A percentile compares a stretch with the other conserved stretches of the same genome.
Conservation (phyloP, 1,284 basidiomycete species). For the Omphalotus olearius region DNA sequence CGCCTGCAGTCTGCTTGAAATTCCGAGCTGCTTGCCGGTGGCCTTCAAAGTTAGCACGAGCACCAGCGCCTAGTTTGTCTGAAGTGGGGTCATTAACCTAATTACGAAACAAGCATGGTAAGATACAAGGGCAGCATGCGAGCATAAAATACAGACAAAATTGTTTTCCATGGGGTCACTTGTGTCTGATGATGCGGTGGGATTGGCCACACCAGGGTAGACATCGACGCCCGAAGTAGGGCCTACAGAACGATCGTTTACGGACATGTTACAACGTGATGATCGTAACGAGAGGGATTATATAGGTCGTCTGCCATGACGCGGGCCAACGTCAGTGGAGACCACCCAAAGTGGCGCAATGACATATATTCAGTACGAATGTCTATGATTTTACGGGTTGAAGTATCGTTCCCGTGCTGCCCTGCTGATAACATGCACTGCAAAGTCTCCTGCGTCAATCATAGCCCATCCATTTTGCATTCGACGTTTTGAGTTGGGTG, state of each 20-base stretch:
- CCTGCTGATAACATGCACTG: slow-evolving; percentile 66
- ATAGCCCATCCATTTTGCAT: slow-evolving; percentile 74
- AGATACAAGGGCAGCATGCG: not conserved
- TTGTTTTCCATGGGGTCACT: slow-evolving; percentile 35
- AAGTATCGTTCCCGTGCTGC: slow-evolving; percentile 65
- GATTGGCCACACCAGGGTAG: slow-evolving; percentile 41
- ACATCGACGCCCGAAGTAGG: slow-evolving; percentile 31
- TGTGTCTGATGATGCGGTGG: slow-evolving; percentile 32
- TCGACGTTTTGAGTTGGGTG: slow-evolving; percentile 55
- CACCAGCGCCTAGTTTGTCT: slow-evolving; percentile 36
- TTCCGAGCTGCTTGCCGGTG: slow-evolving; percentile 20
- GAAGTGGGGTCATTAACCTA: slow-evolving; percentile 40
- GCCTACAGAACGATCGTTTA: slow-evolving; percentile 29
- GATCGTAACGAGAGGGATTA: not conserved
- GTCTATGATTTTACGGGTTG: slow-evolving; percentile 7
- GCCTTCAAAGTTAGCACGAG: slow-evolving; percentile 30
- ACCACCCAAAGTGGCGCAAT: not conserved
- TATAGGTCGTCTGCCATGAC: not conserved
- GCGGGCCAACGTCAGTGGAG: slow-evolving; percentile 1
- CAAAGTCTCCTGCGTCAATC: slow-evolving; percentile 75
- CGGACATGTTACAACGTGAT: slow-evolving; percentile 18
- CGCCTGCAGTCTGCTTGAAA: slow-evolving; percentile 37
- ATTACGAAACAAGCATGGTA: not conserved
- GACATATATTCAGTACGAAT: not conserved
- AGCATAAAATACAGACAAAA: slow-evolving; percentile 31